Evolutionary conservation across 2,329 filamentous ascomycete species (phyloP).

Genomic region (Penicillium sp.): DNA sequence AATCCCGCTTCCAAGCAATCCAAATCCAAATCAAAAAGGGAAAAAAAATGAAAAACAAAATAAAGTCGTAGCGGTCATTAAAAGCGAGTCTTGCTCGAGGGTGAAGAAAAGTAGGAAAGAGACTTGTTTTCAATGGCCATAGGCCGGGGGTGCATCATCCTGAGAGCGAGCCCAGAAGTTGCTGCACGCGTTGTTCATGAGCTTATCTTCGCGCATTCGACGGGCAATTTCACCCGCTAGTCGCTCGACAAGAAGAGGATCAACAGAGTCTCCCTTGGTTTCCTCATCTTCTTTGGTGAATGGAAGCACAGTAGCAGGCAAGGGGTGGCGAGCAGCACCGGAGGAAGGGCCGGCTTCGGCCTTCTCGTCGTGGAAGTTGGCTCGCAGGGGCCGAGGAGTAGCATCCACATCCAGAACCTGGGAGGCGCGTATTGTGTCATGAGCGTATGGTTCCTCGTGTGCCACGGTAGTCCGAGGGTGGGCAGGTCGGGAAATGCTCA

Average conservation of each 20-base stretch:
- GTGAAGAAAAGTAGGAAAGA: slow-evolving; percentile 1
- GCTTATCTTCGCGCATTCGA: slow-evolving; percentile 84
- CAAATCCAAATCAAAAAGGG: slow-evolving; percentile 12
- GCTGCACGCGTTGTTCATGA: slow-evolving; percentile 34
- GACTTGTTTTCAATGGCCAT: slow-evolving; percentile 39
- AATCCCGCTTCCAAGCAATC: slow-evolving; percentile 27
- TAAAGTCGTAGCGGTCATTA: slow-evolving; percentile 25
- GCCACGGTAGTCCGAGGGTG: slow-evolving; percentile 23
- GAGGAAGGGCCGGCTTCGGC: slow-evolving; percentile 29
- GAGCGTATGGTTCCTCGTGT: slow-evolving; percentile 28
- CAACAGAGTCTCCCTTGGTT: slow-evolving; percentile 39
- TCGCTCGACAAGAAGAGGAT: slow-evolving; percentile 55
- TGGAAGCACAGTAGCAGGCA: slow-evolving; percentile 37
- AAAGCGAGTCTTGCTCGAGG: slow-evolving; percentile 14
- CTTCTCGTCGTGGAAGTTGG: slow-evolving; percentile 30
- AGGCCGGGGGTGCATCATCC: slow-evolving; percentile 45
- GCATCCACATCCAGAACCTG: slow-evolving; percentile 31
- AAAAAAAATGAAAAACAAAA: slow-evolving; percentile 12
- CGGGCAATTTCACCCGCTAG: slow-evolving; percentile 88
- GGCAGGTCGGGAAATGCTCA: slow-evolving; percentile 28
- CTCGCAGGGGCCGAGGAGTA: slow-evolving; percentile 30
- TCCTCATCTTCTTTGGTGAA: slow-evolving; percentile 34
- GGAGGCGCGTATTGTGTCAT: slow-evolving; percentile 20
- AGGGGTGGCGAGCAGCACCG: slow-evolving; percentile 20
- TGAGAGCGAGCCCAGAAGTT: slow-evolving; percentile 40